Base-by-base conservation (phyloP, 2,329 filamentous ascomycete genomes). In the Biscogniauxia marginata region DNA sequence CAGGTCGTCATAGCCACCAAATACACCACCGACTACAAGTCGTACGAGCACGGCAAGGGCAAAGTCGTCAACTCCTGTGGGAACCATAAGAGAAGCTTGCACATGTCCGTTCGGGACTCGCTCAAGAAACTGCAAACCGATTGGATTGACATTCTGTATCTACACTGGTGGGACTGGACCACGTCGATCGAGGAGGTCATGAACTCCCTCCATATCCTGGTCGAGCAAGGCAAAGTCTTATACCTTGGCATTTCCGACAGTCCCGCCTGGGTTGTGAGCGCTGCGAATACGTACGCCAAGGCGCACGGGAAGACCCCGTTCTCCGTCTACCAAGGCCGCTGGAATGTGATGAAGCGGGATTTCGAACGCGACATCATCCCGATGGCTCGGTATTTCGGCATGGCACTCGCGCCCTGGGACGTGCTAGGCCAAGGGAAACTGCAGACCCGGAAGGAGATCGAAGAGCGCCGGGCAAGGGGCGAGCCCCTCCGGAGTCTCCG, bases 371-470 rank as follows among this genome's bases (percentile, higher is more conserved):
- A 77, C 3, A 74, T 77, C 46, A 63, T 79, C 9, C 76, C 77
- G 3, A 76, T 78, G 74, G 68, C 68, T 5, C 68, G 71, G 16
- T 65, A 70, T 21, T 73, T 73, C 25, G 74, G 74, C 54, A 77
- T 78, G 85, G 85, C 74, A 20, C 61, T 86, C 3, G 72, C 77
- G 0, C 84, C 85, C 0, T 89, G 83, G 82, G 84, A 81, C 51
- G 80, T 77, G 2, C 67, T 85, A 2, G 81, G 81, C 22, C 75
- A 68, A 72, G 80, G 81, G 49, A 71, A 71, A 50, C 77, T 81
- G 65, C 72, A 79, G 63, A 70, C 72, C 16, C 64, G 67, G 53
- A 70, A 70, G 53, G 65, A 67, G 52, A 24, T 75, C 47, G 70
- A 73, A 54, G 61, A 67, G 53, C 62, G 70, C 25, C 56, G 63